phyloP scores from a whole-genome alignment of 345 rosid genomes.

The Eucalyptus rudis region DNA sequence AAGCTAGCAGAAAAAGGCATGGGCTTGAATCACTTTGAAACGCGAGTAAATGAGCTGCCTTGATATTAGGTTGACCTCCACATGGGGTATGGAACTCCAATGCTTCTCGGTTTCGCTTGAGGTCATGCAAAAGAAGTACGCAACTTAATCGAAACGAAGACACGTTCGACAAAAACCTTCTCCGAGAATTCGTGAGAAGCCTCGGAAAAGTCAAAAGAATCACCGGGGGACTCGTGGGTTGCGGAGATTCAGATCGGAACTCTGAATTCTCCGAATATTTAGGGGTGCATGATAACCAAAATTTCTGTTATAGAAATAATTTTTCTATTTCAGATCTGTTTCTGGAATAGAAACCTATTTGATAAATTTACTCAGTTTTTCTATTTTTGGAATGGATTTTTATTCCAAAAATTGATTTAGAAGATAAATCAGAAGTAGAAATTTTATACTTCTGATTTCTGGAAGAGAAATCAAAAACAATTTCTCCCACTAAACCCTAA shows the following conservation, averaged over 20 bases:
- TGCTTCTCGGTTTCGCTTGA: background rate
- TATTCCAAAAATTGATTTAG: no score
- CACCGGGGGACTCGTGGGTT: background rate
- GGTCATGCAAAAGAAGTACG: background rate
- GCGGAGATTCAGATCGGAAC: background rate
- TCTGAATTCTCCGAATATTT: background rate
- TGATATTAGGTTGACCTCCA: background rate
- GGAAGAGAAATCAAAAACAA: no score
- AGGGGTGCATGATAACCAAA: no score
- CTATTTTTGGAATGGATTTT: no score
- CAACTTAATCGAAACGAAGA: background rate
- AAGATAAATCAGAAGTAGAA: no score
- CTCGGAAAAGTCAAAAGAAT: background rate
- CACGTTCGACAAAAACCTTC: background rate
- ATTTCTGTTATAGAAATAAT: no score
- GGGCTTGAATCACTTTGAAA: background rate
- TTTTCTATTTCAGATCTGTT: no score
- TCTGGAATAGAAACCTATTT: no score
- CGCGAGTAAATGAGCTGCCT: no score
- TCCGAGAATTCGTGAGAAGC: background rate
- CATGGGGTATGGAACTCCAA: background rate
- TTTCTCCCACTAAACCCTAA: no score
- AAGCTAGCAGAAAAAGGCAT: background rate
- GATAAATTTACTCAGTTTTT: no score
- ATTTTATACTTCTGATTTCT: no score